phyloP scores from a whole-genome alignment of 768 basidiomycete species.

The Mycena galopus region DNA sequence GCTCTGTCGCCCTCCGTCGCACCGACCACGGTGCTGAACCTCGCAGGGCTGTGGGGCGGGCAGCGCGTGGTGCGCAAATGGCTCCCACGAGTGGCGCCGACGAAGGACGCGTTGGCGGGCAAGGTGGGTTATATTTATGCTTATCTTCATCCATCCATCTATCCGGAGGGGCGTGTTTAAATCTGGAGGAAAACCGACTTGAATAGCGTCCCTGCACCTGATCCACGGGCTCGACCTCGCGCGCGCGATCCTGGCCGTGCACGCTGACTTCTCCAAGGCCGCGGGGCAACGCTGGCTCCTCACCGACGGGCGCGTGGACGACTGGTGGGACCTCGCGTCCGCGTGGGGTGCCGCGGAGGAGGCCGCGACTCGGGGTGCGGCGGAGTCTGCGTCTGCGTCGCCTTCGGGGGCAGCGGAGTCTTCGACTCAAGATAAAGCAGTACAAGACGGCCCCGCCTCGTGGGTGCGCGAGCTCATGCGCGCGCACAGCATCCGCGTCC shows the following conservation, averaged over 20 bases:
- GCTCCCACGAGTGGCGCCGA: constrained; percentile 65
- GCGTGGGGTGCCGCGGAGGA: constrained; percentile 60
- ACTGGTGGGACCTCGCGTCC: constrained; percentile 77
- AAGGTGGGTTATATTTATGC: constrained; percentile 53
- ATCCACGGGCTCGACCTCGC: constrained; percentile 74
- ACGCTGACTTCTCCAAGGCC: constrained; percentile 56
- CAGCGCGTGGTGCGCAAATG: constrained; percentile 62
- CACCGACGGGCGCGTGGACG: constrained; percentile 69
- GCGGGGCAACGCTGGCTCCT: constrained; percentile 68
- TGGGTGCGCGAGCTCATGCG: not conserved
- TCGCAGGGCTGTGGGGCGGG: constrained; percentile 76
- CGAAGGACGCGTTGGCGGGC: constrained; percentile 63
- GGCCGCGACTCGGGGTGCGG: too few relatives aligned
- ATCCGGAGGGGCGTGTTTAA: constrained; percentile 62
- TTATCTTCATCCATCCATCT: not conserved
- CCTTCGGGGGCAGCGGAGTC: too few relatives aligned
- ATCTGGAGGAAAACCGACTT: too few relatives aligned
- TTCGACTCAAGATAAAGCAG: too few relatives aligned
- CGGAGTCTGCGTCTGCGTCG: too few relatives aligned
- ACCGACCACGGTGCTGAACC: constrained; percentile 70
- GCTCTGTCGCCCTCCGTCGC: constrained; percentile 49
- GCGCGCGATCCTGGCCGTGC: constrained; percentile 71
- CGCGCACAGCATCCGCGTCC: not conserved
- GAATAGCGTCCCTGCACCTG: constrained; percentile 70
- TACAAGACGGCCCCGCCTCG: not conserved